Conservation (phyloP, 331 rosid genomes). For the Arachis monticola region DNA sequence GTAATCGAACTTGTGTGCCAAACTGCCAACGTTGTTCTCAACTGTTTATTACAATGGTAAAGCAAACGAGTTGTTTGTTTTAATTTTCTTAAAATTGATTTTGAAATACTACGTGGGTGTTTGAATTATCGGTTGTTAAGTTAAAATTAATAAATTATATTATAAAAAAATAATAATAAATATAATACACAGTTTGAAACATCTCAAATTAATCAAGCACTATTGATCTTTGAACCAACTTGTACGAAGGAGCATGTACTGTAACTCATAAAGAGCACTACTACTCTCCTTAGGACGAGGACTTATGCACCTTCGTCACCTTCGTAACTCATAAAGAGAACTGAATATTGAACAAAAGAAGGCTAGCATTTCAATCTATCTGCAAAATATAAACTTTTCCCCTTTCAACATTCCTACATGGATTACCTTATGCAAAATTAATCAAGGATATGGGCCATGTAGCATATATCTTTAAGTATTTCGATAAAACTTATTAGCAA, state of each 20-base stretch:
- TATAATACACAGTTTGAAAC: not conserved
- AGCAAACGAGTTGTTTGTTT: not conserved
- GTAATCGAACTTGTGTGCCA: not conserved
- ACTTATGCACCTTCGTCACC: not conserved
- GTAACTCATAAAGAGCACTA: not conserved
- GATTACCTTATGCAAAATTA: constrained; percentile 19
- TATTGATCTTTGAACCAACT: not conserved
- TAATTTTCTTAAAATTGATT: too few relatives aligned
- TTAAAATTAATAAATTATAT: too few relatives aligned
- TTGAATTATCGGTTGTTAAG: too few relatives aligned
- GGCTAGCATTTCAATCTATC: constrained; percentile 21
- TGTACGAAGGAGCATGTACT: not conserved
- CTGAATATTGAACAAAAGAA: constrained; percentile 5
- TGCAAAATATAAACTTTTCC: constrained; percentile 15
- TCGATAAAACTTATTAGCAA: not conserved
- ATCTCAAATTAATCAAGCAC: not conserved
- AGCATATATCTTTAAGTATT: constrained; percentile 7
- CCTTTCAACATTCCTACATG: not conserved
- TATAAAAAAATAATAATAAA: too few relatives aligned
- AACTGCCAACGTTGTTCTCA: not conserved
- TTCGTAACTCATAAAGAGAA: not conserved
- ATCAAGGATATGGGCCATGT: not conserved
- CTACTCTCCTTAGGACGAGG: not conserved
- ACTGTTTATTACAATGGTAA: not conserved
- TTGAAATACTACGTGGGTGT: too few relatives aligned